A percentile compares a stretch with the other conserved stretches of the same genome.
These are phyloP conservation scores for Apiotrichum domesticum DNA, from an alignment of 1,284 basidiomycete species.

Conservation along the genomic window DNA sequence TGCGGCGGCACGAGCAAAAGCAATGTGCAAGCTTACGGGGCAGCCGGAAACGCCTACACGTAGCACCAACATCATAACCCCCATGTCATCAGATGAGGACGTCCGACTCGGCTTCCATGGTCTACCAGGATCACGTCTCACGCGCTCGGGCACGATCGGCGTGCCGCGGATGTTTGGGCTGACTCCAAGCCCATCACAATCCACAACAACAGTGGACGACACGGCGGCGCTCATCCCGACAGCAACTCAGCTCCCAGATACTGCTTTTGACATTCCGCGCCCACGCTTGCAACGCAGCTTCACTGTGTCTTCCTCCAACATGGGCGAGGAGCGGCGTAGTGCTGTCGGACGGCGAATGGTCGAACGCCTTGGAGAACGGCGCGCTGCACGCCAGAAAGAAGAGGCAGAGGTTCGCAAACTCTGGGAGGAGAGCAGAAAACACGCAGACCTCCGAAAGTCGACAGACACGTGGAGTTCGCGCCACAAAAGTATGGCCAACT, in stretches of 20 bases:
- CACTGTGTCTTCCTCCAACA: constrained; percentile 42
- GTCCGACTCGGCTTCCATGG: constrained; percentile 10
- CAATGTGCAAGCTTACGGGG: constrained; percentile 46
- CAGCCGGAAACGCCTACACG: constrained; percentile 10
- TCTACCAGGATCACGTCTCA: constrained; percentile 13
- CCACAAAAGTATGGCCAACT: background rate
- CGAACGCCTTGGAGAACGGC: constrained; percentile 37
- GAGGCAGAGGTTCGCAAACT: constrained; percentile 33
- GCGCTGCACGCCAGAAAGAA: constrained; percentile 35
- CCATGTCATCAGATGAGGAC: constrained; percentile 20
- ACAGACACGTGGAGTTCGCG: background rate
- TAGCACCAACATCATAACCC: constrained; percentile 4
- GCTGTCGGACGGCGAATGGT: constrained; percentile 47
- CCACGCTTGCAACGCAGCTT: constrained; percentile 43
- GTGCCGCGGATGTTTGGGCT: constrained; percentile 26
- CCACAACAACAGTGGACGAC: constrained; percentile 1
- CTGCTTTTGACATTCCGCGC: constrained; percentile 21
- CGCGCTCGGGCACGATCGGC: constrained; percentile 33
- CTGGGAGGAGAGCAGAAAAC: constrained; percentile 33
- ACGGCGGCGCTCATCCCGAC: background rate
- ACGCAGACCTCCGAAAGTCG: background rate
- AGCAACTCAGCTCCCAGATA: constrained; percentile 12
- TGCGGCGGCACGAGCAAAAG: constrained; percentile 40
- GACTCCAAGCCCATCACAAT: background rate
- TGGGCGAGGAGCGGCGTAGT: constrained; percentile 46